Evolutionary conservation across 441 rosid genomes (phyloP), one percentile per base, ranked within the genome.

Genomic region (Arabidopsis hybrid): DNA sequence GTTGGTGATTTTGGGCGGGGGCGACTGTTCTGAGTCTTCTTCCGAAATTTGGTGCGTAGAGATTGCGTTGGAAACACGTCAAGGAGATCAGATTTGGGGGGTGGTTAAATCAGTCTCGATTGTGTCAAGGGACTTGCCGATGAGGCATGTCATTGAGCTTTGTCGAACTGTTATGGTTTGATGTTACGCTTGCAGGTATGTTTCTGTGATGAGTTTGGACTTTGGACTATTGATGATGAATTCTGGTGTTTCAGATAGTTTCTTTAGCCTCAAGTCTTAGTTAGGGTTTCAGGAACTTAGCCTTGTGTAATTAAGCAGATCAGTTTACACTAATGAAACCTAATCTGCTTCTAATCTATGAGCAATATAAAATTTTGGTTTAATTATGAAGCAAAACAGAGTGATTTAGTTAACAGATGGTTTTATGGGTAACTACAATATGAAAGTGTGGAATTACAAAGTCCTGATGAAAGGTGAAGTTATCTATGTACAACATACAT

Each of bases 91-190:
- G 35, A 35, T 69, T 18, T 46, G 38, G 73, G 73, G 73, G 38
- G 8, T 26, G 1, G 29, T 69, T 1, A 29, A 34, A 58, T 46
- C 47, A 46, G 4, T 1, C 1, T 9, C 36, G 17, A 3, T 1
- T 67, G 63, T 42, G 52, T 1, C 0, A 21, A 21, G 26, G 26
- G 26, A 21, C 26, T 21, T 21, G 26, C 26, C 26, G 26, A 21
- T 21, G 26, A 21, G 26, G 12, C 21, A 39, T 56, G 1, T 32
- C 1, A 3, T 56, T 56, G 13, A n/a, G 12, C 18, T n/a, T 56
- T 56, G 11, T 58, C 47, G 58, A 12, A 46, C 58, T 46, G 57
- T 69, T 59, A 58, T 18, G 16, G 6, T 69, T 47, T 59, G 57
- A 68, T 43, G 60, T 13, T 32, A 7, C 7, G 0, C n/a, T 56